Evolutionary conservation across 2,329 filamentous ascomycete species (phyloP), one percentile per base, ranked within the genome.

Genomic region (Trichophyton rubrum): DNA sequence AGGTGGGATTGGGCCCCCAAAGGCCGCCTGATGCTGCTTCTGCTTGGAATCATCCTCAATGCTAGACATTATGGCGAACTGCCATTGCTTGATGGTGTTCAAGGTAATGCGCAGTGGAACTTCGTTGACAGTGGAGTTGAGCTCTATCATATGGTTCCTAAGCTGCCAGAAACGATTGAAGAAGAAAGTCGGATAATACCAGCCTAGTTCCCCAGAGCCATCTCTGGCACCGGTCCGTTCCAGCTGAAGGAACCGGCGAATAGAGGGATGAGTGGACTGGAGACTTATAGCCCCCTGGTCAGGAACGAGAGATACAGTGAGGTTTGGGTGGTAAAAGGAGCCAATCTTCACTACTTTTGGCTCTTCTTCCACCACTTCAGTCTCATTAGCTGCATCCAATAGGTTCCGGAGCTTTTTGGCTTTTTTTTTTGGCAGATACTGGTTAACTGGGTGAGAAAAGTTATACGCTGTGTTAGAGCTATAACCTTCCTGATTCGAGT

Each of bases 91-190:
- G 68, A 95, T 77, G 73, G 93, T 93, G 74, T 86, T 85, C 35
- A 97, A 79, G 62, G 90, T 85, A 64, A 97, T 86, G 63, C 90
- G 88, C 64, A 97, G 78, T 2, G 91, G 90, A 27, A 96, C 78
- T 22, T 83, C 84, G 68, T 84, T 86, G 67, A 96, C 88, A 0
- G 93, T 97, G 15, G 89, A 87, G 72, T 99, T 99, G 58, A 99
- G 78, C 66, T 91, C 81, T 22, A 82, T 89, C 92, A 97, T 97
- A 68, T 97, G 90, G 64, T 82, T 86, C 71, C 83, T 89, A 65
- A 99, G 80, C 75, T 97, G 92, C 93, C 93, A 99, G 75, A 99
- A 99, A 3, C 88, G 95, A 76, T 99, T 99, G 70, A 93, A 79
- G 71, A 90, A 99, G 43, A 97, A 76, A 51, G 96, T 83, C 3